These are phyloP conservation scores for Boletus speciosus DNA, from an alignment of 768 basidiomycete genomes.

Conservation along the genomic window DNA sequence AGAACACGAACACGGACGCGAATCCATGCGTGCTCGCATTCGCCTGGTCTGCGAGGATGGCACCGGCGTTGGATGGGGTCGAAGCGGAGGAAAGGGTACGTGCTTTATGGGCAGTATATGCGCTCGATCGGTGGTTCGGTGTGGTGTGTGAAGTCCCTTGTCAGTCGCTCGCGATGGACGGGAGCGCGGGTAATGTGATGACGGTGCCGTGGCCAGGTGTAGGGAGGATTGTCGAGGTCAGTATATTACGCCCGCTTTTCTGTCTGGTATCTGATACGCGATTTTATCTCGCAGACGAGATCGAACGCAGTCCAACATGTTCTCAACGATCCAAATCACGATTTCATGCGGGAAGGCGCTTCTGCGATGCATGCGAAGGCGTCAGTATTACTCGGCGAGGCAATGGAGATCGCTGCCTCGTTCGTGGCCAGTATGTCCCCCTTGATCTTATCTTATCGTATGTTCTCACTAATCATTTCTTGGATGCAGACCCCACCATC, in stretches of 20 bases:
- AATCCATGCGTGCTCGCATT: slow-evolving; percentile 5
- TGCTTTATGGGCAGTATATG: slow-evolving; percentile 38
- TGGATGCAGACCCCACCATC: slow-evolving; percentile 36
- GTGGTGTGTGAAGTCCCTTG: slow-evolving; percentile 24
- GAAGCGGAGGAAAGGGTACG: slow-evolving; percentile 38
- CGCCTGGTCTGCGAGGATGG: slow-evolving; percentile 21
- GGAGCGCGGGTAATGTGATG: slow-evolving; percentile 28
- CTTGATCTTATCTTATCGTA: background rate
- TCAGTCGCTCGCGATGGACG: slow-evolving; percentile 21
- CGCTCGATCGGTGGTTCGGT: slow-evolving; percentile 33
- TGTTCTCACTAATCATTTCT: background rate
- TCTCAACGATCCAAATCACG: slow-evolving; percentile 12
- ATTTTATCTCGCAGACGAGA: background rate
- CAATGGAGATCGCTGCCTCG: slow-evolving; percentile 24
- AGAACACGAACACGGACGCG: background rate
- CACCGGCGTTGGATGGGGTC: slow-evolving; percentile 27
- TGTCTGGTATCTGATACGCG: background rate
- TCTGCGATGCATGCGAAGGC: slow-evolving; percentile 27
- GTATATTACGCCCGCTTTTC: background rate
- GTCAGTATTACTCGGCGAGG: slow-evolving; percentile 36
- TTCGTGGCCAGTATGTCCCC: slow-evolving; percentile 27
- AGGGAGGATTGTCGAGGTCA: slow-evolving; percentile 10
- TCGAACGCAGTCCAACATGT: slow-evolving; percentile 15
- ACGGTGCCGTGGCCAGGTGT: slow-evolving; percentile 42
- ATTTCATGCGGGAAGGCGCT: slow-evolving; percentile 5